Evolutionary conservation across 495 filamentous ascomycete genomes (phyloP).

Genomic region (Collariella sp.): DNA sequence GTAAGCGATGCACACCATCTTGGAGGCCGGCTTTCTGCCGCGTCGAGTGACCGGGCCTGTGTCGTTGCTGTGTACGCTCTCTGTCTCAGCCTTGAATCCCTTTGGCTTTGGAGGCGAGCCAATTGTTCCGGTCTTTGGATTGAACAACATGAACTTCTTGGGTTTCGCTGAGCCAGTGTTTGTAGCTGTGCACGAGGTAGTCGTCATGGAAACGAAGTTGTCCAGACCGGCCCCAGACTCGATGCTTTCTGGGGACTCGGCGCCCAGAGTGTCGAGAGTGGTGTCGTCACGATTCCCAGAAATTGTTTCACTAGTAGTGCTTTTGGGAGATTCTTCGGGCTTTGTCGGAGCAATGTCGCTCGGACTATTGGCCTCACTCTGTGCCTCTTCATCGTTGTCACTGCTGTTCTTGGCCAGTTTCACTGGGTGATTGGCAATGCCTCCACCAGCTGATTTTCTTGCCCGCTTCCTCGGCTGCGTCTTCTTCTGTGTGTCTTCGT

Average conservation of each 20-base stretch:
- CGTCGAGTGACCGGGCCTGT: slow-evolving; percentile 1
- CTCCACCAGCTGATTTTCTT: slow-evolving; percentile 6
- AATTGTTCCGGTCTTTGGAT: slow-evolving; percentile 45
- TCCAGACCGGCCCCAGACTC: neutral
- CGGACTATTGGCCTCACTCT: neutral
- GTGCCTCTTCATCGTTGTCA: neutral
- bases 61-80: neutral
- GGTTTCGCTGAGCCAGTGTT: slow-evolving; percentile 20
- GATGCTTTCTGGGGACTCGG: neutral
- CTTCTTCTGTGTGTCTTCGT: slow-evolving; percentile 9
- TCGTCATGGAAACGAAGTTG: neutral
- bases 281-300: neutral
- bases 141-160: slow-evolving; percentile 40
- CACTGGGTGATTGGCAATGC: slow-evolving; percentile 15
- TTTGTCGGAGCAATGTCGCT: neutral
- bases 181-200: neutral
- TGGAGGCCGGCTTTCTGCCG: slow-evolving; percentile 11
- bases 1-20: slow-evolving; percentile 29
- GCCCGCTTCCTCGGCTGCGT: slow-evolving; percentile 11
- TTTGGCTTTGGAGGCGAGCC: slow-evolving; percentile 44
- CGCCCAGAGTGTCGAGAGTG: neutral
- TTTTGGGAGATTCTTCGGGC: neutral
- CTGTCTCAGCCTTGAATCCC: neutral
- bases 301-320: neutral
- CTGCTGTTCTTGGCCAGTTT: slow-evolving; percentile 8